A percentile compares a stretch with the other conserved stretches of the same genome.
These are phyloP conservation scores for Aurantiochytrium sp. DNA, from an alignment of 108 stramenopile genomes.

Conservation along the genomic window DNA sequence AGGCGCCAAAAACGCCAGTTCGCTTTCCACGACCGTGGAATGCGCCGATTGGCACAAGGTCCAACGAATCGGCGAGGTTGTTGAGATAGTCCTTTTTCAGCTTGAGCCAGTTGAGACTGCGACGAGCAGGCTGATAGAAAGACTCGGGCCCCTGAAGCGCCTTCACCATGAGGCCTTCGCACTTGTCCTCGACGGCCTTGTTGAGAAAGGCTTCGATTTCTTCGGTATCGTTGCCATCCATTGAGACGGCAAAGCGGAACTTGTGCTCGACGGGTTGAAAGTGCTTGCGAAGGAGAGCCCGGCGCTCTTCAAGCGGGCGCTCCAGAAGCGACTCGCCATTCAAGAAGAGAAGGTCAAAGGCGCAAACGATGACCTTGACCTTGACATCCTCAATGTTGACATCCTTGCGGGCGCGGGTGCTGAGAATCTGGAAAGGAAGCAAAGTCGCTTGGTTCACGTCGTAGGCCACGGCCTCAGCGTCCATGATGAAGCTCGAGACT, in stretches of 20 bases:
- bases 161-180: slow-evolving; percentile 99
- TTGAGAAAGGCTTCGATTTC: slow-evolving; percentile 85
- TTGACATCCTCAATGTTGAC: slow-evolving; percentile 60
- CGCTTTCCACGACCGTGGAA: slow-evolving; percentile 89
- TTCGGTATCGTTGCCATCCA: slow-evolving; percentile 64
- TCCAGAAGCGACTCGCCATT: slow-evolving; percentile 83
- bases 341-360: slow-evolving; percentile 95
- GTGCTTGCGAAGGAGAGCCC: slow-evolving; percentile 64
- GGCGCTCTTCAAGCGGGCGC: slow-evolving; percentile 66
- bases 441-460: slow-evolving; percentile 58
- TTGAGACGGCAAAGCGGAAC: slow-evolving; percentile 73
- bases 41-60: slow-evolving; percentile 95
- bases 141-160: slow-evolving; percentile 77
- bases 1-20: slow-evolving; percentile 91
- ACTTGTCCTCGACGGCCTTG: slow-evolving; percentile 88
- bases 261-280: slow-evolving; percentile 75
- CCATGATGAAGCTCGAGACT: slow-evolving; percentile 70
- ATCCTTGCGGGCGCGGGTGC: slow-evolving; percentile 54
- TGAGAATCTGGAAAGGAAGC: slow-evolving; percentile 72
- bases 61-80: slow-evolving; percentile 91
- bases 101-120: slow-evolving; percentile 98
- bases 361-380: slow-evolving; percentile 92
- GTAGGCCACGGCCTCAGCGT: slow-evolving; percentile 93
- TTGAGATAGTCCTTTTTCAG: slow-evolving; percentile 99
- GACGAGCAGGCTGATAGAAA: slow-evolving; percentile 80